A percentile compares a stretch with the other conserved stretches of the same genome.
These are phyloP conservation scores for Pythium myriotylum DNA, from an alignment of 352 stramenopile genomes.

Conservation along the genomic window DNA sequence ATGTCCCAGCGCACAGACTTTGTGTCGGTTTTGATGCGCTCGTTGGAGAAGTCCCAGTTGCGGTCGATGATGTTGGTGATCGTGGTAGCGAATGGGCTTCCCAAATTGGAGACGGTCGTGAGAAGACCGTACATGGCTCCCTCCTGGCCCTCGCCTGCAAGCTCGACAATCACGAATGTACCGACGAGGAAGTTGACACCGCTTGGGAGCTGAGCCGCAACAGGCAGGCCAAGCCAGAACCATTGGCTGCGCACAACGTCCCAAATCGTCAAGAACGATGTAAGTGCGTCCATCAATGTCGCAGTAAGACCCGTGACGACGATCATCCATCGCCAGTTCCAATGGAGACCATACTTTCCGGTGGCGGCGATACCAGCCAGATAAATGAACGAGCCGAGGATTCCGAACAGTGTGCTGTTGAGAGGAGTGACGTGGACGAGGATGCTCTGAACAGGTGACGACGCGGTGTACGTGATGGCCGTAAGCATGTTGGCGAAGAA, in stretches of 20 bases:
- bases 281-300: slow-evolving; percentile 27
- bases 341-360: slow-evolving; percentile 21
- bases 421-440: slow-evolving; percentile 29
- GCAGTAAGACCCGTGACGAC: slow-evolving; percentile 15
- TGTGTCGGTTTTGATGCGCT: slow-evolving; percentile 21
- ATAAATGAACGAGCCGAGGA: slow-evolving; percentile 17
- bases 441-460: slow-evolving; percentile 18
- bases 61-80: slow-evolving; percentile 25
- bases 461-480: slow-evolving; percentile 20
- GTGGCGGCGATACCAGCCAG: not conserved
- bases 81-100: slow-evolving; percentile 23
- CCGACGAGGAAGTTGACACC: slow-evolving; percentile 28
- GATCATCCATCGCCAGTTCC: slow-evolving; percentile 29
- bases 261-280: slow-evolving; percentile 29
- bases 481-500: slow-evolving; percentile 32
- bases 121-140: slow-evolving; percentile 36
- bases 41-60: slow-evolving; percentile 14
- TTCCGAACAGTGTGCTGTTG: slow-evolving; percentile 25
- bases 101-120: slow-evolving; percentile 25
- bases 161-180: slow-evolving; percentile 29
- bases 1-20: slow-evolving; percentile 20
- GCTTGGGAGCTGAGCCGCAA: slow-evolving; percentile 27
- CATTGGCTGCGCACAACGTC: slow-evolving; percentile 29
- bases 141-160: slow-evolving; percentile 31
- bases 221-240: slow-evolving; percentile 27